Base-by-base conservation (phyloP, 2,329 filamentous ascomycete species). In the Xylariaceae sp. region DNA sequence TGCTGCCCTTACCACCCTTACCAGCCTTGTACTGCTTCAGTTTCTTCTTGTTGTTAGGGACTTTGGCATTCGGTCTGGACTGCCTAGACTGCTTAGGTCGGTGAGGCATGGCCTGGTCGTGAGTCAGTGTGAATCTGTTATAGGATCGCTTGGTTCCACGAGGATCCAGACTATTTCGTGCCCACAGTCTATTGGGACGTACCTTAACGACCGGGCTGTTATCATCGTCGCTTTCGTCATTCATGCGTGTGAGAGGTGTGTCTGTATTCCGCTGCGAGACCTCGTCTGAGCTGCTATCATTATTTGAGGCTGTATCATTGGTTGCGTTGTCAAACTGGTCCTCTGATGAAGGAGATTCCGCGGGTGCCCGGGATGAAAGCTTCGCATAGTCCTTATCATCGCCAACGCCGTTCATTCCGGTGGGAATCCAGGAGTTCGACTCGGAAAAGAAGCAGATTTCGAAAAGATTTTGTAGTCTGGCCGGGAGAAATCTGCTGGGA, bases 391-490 rank as follows among this genome's bases (percentile, higher is more conserved):
- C 70, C 60, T 82, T 84, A 23, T 79, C 79, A 18, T 87, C 81
- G 16, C 86, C 81, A 2, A 89, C 74, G 2, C 75, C 76, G 20
- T 83, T 83, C 83, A 87, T 93, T 0, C 89, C 90, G 2, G 85
- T 87, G 0, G 90, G 88, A 10, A 96, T 78, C 19, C 80, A 73
- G 20, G 86, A 82, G 20, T 81, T 81, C 1, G 75, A 73, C 50
- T 82, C 81, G 20, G 76, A 72, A 58, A 88, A 85, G 67, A 89
- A 89, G 69, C 86, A 86, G 62, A 96, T 75, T 14, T 89, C 85
- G 69, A 98, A 98, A 16, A 97, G 76, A 54, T 85, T 87, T 67
- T 87, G 88, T 40, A 90, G 78, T 19, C 79, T 74, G 1, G 83
- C 76, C 0, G 84, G 81, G 20, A 98, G 82, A 60, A 84, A 87